Evolutionary conservation across 805 yeast genomes (phyloP), one percentile per base, ranked within the genome.

Genomic region (Lachancea dasiensis): DNA sequence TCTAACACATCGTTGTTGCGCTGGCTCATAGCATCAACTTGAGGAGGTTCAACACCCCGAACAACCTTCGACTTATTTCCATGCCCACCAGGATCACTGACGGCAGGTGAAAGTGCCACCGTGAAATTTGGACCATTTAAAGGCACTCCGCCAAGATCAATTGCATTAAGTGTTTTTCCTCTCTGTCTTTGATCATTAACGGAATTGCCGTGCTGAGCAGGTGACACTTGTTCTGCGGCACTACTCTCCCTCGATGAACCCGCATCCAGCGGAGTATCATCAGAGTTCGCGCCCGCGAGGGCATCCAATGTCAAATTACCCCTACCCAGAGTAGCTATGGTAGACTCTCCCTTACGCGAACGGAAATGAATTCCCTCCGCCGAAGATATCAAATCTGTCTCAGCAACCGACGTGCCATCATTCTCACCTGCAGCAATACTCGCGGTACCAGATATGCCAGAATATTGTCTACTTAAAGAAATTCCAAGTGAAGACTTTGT

Each of bases 311-410:
- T 62, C 27, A 77, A 58, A 39, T 73, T 70, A 2, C 83, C 83
- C 31, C 63, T 62, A 3, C 83, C 83, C 49, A 77, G 50, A 0
- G 81, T 67, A 20, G 70, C 64, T 10, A 76, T 52, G 64, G 35
- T 70, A 64, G 43, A 70, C 48, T 11, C 72, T 46, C 7, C 72
- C 61, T 43, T 65, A 61, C 52, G 67, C 63, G 49, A 50, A 39
- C 54, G 48, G 27, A 58, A 56, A 34, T 54, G 51, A 4, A 56
- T 60, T 28, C 49, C 55, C 22, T 48, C 49, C 4, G 49, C 38
- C 8, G 38, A 33, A 16, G 36, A 20, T 19, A 30, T 34, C 9
- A 36, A 17, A 9, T 39, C 38, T 13, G 64, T 70, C 7, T 47
- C 43, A 7, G 31, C 32, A 17, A 11, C 44, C 10, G 31, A 20